phyloP scores from a whole-genome alignment of 768 basidiomycete species.

The Glaciozyma martinii region DNA sequence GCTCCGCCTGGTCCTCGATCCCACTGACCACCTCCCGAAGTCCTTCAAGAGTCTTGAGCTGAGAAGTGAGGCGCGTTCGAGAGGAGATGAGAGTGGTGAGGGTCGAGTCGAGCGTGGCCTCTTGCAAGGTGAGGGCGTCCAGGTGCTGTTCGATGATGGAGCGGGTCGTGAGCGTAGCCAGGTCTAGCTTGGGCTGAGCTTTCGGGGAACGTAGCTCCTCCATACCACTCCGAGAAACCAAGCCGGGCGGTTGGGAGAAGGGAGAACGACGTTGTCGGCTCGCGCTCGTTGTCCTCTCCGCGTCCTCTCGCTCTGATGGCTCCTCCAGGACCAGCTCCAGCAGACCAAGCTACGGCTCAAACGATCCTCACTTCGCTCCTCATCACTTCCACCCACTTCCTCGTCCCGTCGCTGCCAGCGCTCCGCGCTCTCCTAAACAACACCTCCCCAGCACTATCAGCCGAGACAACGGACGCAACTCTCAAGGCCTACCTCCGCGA shows the following conservation, averaged over 20 bases:
- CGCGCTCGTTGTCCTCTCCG: no score
- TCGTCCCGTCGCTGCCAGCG: neutral
- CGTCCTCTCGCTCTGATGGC: no score
- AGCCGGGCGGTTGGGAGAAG: no score
- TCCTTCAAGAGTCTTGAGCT: conserved; percentile 15
- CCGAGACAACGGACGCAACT: neutral
- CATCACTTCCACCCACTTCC: neutral
- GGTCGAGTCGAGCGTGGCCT: conserved; percentile 18
- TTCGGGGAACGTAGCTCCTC: neutral
- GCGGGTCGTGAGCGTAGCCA: neutral
- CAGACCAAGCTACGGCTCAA: neutral
- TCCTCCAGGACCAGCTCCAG: no score
- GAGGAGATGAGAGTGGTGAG: conserved; percentile 19
- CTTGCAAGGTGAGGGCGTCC: conserved; percentile 3
- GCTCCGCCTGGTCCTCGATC: conserved; percentile 18
- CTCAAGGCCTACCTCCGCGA: neutral
- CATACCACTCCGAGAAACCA: no score
- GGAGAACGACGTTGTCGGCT: no score
- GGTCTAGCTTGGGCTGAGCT: neutral
- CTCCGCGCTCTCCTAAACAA: neutral
- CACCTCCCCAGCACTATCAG: neutral
- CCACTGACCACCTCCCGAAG: conserved; percentile 13
- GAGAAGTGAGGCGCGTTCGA: neutral
- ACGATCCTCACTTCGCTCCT: neutral
- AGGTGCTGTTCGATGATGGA: neutral